Evolutionary conservation across 768 basidiomycete species (phyloP), one percentile per base, ranked within the genome.

Genomic region (Leucocoprinus birnbaumii): DNA sequence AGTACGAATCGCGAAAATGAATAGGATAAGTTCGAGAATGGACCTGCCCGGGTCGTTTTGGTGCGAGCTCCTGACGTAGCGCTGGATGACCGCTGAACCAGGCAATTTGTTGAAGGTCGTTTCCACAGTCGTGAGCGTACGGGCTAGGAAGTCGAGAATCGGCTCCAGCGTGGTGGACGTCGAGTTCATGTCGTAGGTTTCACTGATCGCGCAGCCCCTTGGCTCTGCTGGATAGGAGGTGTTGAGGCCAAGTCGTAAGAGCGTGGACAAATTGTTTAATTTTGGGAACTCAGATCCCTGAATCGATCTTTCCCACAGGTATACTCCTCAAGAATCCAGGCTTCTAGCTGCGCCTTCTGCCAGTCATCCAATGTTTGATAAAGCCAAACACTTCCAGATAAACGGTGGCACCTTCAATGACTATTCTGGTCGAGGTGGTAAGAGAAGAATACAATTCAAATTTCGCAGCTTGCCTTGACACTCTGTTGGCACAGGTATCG

Each of bases 11-110:
- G 91, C 94, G 63, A 98, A 97, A 43, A 91, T 75, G 51, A 94
- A 67, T 34, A 99, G 82, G 48, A 96, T 84, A 19, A 98, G 68
- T 71, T 99, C 97, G 48, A 99, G 81, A 8, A 98, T 62, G 0
- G 93, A 94, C 51, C 97, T 80, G 27, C 89, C 91, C 1, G 97
- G 97, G 71, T 99, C 97, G 67, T 99, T 90, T 70, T 91, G 90
- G 69, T 99, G 95, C 0, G 92, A 95, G 25, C 91, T 93, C 72
- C 84, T 88, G 73, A 98, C 90, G 68, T 97, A 97, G 62, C 95
- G 89, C 58, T 89, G 82, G 58, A 93, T 71, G 57, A 94, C 88
- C 2, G 86, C 84, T 8, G 91, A 92, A 41, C 91, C 91, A 7
- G 91, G 91, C 14, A 93, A 69, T 57, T 79, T 83, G 73, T 81